phyloP scores from a whole-genome alignment of 2,329 filamentous ascomycete genomes.

The Laburnicola sp. region DNA sequence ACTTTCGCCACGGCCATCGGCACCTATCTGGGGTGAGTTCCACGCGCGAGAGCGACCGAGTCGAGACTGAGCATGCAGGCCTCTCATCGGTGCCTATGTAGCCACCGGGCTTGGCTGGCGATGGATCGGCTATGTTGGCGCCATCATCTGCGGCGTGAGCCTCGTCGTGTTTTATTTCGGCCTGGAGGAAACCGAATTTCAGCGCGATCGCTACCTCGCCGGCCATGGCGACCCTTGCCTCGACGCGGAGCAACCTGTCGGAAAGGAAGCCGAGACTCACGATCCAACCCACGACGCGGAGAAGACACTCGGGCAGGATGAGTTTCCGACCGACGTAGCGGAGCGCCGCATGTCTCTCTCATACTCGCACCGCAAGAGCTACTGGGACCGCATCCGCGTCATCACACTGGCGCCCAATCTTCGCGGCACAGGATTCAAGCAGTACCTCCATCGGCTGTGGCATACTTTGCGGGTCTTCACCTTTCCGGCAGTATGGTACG shows the following conservation, averaged over 20 bases:
- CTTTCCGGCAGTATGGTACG: constrained; percentile 61
- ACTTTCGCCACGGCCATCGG: constrained; percentile 24
- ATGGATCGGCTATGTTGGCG: constrained; percentile 21
- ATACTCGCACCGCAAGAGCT: constrained; percentile 48
- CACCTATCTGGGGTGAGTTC: constrained; percentile 17
- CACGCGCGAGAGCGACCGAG: background rate
- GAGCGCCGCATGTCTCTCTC: constrained; percentile 21
- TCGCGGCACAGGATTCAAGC: constrained; percentile 56
- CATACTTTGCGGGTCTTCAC: constrained; percentile 61
- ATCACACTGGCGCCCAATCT: constrained; percentile 61
- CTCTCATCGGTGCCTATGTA: constrained; percentile 20
- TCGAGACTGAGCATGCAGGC: constrained; percentile 4
- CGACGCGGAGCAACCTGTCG: constrained; percentile 14
- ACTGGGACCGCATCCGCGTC: constrained; percentile 59
- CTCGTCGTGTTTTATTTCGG: constrained; percentile 21
- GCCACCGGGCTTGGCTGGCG: constrained; percentile 22
- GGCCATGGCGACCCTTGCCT: constrained; percentile 10
- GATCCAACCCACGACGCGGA: background rate
- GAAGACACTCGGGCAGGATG: constrained; percentile 7
- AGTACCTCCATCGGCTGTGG: constrained; percentile 58
- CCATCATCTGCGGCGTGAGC: constrained; percentile 21
- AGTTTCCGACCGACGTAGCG: constrained; percentile 4
- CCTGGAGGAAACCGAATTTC: constrained; percentile 22
- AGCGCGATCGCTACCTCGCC: constrained; percentile 19
- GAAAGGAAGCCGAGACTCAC: background rate